These are phyloP conservation scores for Yamadazyma spencermartinsiae DNA, from an alignment of 1,139 yeast species.

Conservation along the genomic window DNA sequence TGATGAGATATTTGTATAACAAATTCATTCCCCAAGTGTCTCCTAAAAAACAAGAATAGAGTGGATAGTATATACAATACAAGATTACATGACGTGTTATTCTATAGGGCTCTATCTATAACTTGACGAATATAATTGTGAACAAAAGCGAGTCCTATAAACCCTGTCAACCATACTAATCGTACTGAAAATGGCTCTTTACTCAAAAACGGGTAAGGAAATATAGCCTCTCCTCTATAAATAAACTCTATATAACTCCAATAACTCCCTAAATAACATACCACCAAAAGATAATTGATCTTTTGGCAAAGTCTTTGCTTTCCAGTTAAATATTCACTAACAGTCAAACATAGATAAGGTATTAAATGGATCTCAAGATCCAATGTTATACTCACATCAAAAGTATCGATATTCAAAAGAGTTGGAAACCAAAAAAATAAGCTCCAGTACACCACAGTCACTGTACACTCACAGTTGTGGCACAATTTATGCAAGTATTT, in stretches of 20 bases:
- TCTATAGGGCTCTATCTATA: no score
- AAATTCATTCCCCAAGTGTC: slow-evolving; percentile 1
- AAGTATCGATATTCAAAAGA: slow-evolving; percentile 20
- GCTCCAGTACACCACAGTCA: slow-evolving; percentile 26
- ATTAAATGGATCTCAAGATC: slow-evolving; percentile 26
- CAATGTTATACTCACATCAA: slow-evolving; percentile 17
- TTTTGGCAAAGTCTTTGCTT: background rate
- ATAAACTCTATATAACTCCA: slow-evolving; percentile 12
- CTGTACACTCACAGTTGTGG: slow-evolving; percentile 22
- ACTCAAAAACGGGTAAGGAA: slow-evolving; percentile 13
- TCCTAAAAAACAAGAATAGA: background rate
- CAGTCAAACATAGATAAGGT: slow-evolving; percentile 19
- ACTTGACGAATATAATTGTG: slow-evolving; percentile 1
- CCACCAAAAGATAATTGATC: background rate
- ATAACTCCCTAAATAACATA: slow-evolving; percentile 5
- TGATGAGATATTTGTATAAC: slow-evolving; percentile 28
- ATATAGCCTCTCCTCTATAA: slow-evolving; percentile 7
- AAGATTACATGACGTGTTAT: no score
- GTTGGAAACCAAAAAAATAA: slow-evolving; percentile 19
- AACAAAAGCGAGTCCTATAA: slow-evolving; percentile 3
- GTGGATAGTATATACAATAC: background rate
- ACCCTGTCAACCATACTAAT: slow-evolving; percentile 9
- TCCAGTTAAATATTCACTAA: background rate
- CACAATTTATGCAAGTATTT: slow-evolving; percentile 14
- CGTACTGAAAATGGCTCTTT: slow-evolving; percentile 4